Conservation (phyloP, 2,329 filamentous ascomycete species). For the Coniochaeta hoffmannii region DNA sequence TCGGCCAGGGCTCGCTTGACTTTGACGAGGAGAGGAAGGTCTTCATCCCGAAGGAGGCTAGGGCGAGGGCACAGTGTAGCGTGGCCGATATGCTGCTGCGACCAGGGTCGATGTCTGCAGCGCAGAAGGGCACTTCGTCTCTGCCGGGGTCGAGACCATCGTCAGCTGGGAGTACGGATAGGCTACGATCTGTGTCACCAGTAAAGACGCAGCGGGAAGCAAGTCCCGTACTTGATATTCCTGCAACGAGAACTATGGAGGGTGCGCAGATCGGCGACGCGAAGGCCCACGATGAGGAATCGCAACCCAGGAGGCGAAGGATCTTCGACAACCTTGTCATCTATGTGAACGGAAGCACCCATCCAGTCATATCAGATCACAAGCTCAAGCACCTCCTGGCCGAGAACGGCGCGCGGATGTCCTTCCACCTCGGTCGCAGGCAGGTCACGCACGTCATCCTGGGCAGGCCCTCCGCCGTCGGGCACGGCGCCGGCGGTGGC, state of each 20-base stretch:
- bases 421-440: slow-evolving; percentile 62
- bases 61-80: slow-evolving; percentile 30
- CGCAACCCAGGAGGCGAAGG: slow-evolving; percentile 21
- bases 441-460: slow-evolving; percentile 83
- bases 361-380: slow-evolving; percentile 76
- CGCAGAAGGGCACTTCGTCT: slow-evolving; percentile 2
- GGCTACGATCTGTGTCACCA: neutral
- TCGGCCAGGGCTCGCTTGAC: slow-evolving; percentile 55
- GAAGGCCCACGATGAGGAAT: slow-evolving; percentile 7
- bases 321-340: slow-evolving; percentile 68
- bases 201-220: neutral
- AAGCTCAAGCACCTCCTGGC: slow-evolving; percentile 72
- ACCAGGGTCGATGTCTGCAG: slow-evolving; percentile 21
- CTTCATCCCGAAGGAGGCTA: slow-evolving; percentile 34
- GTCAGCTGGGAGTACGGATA: neutral
- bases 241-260: slow-evolving; percentile 20
- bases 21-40: slow-evolving; percentile 37
- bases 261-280: slow-evolving; percentile 40
- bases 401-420: slow-evolving; percentile 64
- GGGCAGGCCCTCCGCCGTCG: slow-evolving; percentile 45
- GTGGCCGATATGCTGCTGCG: slow-evolving; percentile 47
- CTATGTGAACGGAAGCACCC: slow-evolving; percentile 83
- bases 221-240: neutral
- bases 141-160: slow-evolving; percentile 23
- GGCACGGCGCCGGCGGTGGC: slow-evolving; percentile 61